phyloP scores from a whole-genome alignment of 345 rosid genomes.

The Clausena lansium region DNA sequence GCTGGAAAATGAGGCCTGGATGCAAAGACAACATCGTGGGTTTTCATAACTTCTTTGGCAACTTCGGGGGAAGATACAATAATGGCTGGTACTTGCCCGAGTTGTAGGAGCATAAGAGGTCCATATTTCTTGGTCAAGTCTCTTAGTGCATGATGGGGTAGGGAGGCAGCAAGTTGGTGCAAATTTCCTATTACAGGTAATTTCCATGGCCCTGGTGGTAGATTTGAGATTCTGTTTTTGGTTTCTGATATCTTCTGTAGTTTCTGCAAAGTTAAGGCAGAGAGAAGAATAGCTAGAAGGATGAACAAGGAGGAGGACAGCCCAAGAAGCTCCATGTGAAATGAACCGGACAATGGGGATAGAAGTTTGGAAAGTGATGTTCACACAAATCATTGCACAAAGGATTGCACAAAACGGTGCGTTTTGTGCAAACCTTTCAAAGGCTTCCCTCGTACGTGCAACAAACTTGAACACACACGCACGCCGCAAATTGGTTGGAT shows the following conservation, averaged over 20 bases:
- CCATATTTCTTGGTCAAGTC: constrained; percentile 21
- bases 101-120: constrained; percentile 25
- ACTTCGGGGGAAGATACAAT: constrained; percentile 28
- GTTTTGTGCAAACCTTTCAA: too few relatives aligned
- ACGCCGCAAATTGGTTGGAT: too few relatives aligned
- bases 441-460: too few relatives aligned
- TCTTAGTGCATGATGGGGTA: constrained; percentile 22
- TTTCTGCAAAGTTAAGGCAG: neutral
- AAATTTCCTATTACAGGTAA: constrained; percentile 37
- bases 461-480: too few relatives aligned
- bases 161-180: constrained; percentile 17
- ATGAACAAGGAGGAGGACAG: too few relatives aligned
- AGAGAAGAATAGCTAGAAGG: neutral
- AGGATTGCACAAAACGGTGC: too few relatives aligned
- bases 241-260: neutral
- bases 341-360: too few relatives aligned
- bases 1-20: constrained; percentile 17
- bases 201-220: constrained; percentile 40
- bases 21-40: constrained; percentile 28
- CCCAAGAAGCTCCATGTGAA: too few relatives aligned
- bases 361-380: too few relatives aligned
- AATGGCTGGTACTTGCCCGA: constrained; percentile 21
- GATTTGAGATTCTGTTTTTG: neutral
- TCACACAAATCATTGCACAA: too few relatives aligned
- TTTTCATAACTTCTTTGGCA: constrained; percentile 33